Conservation (phyloP, 2,329 filamentous ascomycete species). For the Tolypocladium tropicale region DNA sequence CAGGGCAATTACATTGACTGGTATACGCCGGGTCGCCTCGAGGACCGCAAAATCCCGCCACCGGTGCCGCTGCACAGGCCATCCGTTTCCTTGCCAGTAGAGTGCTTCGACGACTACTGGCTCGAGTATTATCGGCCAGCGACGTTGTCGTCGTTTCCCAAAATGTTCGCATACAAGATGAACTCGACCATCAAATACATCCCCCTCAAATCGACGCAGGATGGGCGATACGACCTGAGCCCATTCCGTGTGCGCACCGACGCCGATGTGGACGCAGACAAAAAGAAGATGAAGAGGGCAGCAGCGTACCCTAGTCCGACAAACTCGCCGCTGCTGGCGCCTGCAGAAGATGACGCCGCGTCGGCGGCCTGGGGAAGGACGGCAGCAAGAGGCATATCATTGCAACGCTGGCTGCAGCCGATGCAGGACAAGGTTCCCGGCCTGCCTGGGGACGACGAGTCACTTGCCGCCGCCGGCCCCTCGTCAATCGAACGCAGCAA, state of each 20-base stretch:
- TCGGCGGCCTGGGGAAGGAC: constrained; percentile 28
- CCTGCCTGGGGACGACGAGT: not conserved
- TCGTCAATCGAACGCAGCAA: constrained; percentile 14
- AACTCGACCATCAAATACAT: constrained; percentile 82
- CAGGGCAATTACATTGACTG: constrained; percentile 74
- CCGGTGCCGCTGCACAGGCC: constrained; percentile 26
- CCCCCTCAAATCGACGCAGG: constrained; percentile 60
- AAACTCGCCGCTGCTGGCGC: constrained; percentile 18
- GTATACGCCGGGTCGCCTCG: constrained; percentile 68
- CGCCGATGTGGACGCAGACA: constrained; percentile 48
- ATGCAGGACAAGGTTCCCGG: constrained; percentile 23
- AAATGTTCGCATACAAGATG: constrained; percentile 88
- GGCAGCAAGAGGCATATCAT: constrained; percentile 37
- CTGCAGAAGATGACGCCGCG: constrained; percentile 28
- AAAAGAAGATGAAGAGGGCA: constrained; percentile 54
- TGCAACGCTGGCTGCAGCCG: constrained; percentile 54
- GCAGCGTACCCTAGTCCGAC: constrained; percentile 59
- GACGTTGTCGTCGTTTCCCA: constrained; percentile 78
- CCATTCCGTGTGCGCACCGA: constrained; percentile 75
- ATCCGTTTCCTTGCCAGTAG: constrained; percentile 32
- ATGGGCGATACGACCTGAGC: constrained; percentile 72
- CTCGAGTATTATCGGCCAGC: constrained; percentile 89
- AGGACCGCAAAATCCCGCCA: constrained; percentile 47
- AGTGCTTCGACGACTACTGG: constrained; percentile 88
- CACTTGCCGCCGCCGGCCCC: not conserved